Evolutionary conservation across 257 asterid species (phyloP).

Genomic region (Cinchona pubescens): DNA sequence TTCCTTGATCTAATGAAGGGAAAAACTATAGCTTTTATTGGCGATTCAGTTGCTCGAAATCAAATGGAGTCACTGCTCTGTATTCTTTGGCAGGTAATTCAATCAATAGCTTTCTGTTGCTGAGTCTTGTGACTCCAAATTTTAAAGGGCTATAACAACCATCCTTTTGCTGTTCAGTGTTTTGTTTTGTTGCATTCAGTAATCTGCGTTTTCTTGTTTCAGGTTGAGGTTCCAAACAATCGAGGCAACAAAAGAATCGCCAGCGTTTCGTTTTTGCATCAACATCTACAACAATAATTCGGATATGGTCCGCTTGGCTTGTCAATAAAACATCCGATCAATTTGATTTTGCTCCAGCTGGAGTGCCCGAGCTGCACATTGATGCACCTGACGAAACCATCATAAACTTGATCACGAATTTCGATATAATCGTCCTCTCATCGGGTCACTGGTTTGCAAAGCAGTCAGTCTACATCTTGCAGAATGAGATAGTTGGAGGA

Average conservation of each 20-base stretch:
- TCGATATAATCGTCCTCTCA: constrained; percentile 78
- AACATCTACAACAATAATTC: constrained; percentile 77
- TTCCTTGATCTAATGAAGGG: constrained; percentile 91
- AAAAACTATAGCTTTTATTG: constrained; percentile 88
- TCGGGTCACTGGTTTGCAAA: constrained; percentile 99
- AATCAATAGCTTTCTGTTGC: neutral
- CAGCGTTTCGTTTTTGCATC: constrained; percentile 84
- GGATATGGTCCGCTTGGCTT: constrained; percentile 99
- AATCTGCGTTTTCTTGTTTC: constrained; percentile 13
- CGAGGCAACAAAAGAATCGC: constrained; percentile 70
- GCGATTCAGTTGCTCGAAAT: constrained; percentile 96
- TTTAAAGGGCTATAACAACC: neutral
- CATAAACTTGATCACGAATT: constrained; percentile 58
- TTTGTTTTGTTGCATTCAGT: constrained; percentile 1
- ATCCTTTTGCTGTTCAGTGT: neutral
- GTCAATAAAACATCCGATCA: constrained; percentile 74
- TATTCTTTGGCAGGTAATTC: constrained; percentile 94
- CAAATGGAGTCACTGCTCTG: constrained; percentile 97
- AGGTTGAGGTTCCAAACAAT: constrained; percentile 88
- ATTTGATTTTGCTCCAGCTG: constrained; percentile 66
- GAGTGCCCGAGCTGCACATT: constrained; percentile 74
- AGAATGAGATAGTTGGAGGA: constrained; percentile 85
- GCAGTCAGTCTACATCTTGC: constrained; percentile 71
- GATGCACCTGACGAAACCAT: constrained; percentile 79
- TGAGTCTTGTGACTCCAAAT: too few species aligned